Conservation (phyloP, 1,284 basidiomycete genomes). For the Paramarasmius palmivorus region DNA sequence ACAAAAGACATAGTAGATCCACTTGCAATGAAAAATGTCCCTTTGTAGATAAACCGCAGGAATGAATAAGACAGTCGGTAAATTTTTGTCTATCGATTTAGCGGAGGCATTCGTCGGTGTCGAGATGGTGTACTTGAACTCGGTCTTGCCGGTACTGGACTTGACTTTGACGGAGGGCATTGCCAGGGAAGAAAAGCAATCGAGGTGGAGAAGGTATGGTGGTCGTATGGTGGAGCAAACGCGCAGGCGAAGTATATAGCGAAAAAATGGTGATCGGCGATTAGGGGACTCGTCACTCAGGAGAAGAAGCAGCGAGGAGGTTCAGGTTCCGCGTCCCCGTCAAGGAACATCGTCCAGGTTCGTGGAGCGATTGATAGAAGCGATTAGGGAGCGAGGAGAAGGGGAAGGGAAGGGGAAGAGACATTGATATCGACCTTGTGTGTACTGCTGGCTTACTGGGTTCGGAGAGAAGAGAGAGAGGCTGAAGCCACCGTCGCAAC, state of each 20-base stretch:
- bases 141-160: conserved; percentile 28
- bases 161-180: conserved; percentile 36
- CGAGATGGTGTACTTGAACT: conserved; percentile 35
- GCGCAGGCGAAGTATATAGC: not conserved
- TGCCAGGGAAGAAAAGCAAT: not conserved
- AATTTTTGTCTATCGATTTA: conserved; percentile 26
- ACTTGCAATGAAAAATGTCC: conserved; percentile 35
- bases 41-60: conserved; percentile 34
- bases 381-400: no score
- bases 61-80: conserved; percentile 38
- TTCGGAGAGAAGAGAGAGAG: no score
- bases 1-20: not conserved
- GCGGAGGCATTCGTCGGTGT: conserved; percentile 33
- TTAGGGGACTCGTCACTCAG: no score
- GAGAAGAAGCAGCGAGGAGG: no score
- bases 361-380: no score
- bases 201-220: not conserved
- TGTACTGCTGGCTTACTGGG: no score
- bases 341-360: no score
- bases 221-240: not conserved
- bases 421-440: no score
- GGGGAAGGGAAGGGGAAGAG: no score
- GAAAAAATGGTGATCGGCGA: no score
- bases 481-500: no score
- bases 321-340: no score